These are phyloP conservation scores for Haematococcus sp. DNA, from an alignment of 139 green algal species.

Conservation along the genomic window DNA sequence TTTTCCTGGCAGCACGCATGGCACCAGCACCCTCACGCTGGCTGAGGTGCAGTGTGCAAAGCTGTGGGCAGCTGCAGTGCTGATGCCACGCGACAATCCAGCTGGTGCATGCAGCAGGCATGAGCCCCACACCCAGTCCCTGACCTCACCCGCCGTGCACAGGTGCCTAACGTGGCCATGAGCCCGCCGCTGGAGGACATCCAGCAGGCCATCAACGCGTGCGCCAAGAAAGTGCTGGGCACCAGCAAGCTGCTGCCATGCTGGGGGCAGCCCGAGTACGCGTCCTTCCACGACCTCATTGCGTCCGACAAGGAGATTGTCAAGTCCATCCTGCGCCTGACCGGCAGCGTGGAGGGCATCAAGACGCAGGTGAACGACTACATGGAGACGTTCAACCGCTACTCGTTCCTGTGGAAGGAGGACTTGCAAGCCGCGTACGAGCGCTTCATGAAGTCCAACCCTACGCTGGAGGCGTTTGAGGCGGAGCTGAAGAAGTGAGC, in stretches of 20 bases:
- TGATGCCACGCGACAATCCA: too few species aligned
- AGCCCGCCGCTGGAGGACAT: conserved; percentile 85
- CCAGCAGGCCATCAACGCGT: conserved; percentile 80
- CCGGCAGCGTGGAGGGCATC: conserved; percentile 69
- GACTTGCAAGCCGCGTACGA: conserved; percentile 69
- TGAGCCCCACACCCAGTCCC: too few species aligned
- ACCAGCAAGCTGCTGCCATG: conserved; percentile 63
- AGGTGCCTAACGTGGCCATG: conserved; percentile 77
- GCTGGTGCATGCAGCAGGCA: too few species aligned
- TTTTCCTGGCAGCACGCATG: too few species aligned
- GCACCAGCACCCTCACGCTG: too few species aligned
- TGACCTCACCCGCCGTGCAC: neutral
- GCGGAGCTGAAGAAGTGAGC: conserved; percentile 79
- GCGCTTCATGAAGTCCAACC: conserved; percentile 62
- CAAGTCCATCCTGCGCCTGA: conserved; percentile 81
- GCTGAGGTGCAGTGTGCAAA: too few species aligned
- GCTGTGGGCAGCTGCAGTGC: neutral
- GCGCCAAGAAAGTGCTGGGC: conserved; percentile 44
- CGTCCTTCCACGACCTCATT: conserved; percentile 80
- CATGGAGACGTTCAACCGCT: conserved; percentile 75
- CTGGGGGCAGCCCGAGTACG: conserved; percentile 58
- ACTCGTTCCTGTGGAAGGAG: conserved; percentile 84
- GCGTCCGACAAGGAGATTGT: conserved; percentile 81
- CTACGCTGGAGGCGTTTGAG: conserved; percentile 86
- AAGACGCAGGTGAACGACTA: conserved; percentile 69